Conservation (phyloP, 345 rosid species). For the Eucalyptus pumila region DNA sequence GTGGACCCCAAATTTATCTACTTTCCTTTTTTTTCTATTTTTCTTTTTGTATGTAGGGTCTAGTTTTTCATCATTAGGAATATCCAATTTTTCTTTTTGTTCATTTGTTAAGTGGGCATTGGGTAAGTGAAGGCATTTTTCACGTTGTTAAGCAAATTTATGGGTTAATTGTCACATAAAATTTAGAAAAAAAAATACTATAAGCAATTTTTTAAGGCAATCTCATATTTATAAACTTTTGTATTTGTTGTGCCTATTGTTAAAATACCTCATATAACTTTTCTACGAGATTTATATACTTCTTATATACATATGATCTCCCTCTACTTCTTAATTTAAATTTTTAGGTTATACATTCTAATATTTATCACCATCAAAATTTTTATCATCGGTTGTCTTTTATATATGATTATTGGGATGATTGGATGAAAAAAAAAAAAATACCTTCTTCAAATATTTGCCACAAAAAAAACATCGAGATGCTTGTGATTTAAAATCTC, state of each 20-base stretch:
- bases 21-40: not conserved
- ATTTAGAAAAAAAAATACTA: not conserved
- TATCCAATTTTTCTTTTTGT: not conserved
- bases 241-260: not conserved
- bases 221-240: not conserved
- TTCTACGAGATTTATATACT: not conserved
- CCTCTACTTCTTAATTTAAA: not conserved
- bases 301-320: not conserved
- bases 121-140: not conserved
- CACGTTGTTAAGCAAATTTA: not conserved
- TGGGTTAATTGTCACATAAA: not conserved
- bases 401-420: not conserved
- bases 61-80: not conserved
- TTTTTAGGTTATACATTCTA: not conserved
- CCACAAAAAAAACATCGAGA: not conserved
- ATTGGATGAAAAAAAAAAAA: not conserved
- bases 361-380: not conserved
- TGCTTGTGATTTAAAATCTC: too few species aligned
- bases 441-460: not conserved
- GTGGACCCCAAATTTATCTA: not conserved
- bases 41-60: not conserved
- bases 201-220: not conserved
- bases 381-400: not conserved
- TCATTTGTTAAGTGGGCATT: not conserved
- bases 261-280: not conserved